These are phyloP conservation scores for Xylariaceae sp. DNA, from an alignment of 2,329 filamentous ascomycete genomes.

Conservation along the genomic window DNA sequence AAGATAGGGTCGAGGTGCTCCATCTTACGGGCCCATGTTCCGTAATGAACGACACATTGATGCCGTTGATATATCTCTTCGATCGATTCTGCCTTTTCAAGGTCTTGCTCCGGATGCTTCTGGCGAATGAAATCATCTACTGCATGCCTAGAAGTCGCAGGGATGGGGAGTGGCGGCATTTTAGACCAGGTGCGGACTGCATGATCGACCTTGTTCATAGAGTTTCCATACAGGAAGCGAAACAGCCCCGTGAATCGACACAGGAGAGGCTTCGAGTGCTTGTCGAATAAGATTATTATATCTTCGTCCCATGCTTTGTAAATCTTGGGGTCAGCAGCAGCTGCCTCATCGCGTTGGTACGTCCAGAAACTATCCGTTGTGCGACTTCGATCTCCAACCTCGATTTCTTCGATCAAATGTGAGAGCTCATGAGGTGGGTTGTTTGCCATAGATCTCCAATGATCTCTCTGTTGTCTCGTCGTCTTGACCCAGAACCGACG, in stretches of 20 bases:
- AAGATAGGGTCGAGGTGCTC: neutral
- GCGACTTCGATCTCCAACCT: slow-evolving; percentile 5
- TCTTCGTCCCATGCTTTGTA: slow-evolving; percentile 4
- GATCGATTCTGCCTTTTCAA: slow-evolving; percentile 5
- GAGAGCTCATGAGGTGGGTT: slow-evolving; percentile 3
- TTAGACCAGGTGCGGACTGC: slow-evolving; percentile 3
- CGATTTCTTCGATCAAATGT: slow-evolving; percentile 6
- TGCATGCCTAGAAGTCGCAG: slow-evolving; percentile 3
- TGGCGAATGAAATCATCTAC: slow-evolving; percentile 7
- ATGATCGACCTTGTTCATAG: slow-evolving; percentile 1
- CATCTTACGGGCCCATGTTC: slow-evolving; percentile 2
- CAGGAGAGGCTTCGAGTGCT: slow-evolving; percentile 1
- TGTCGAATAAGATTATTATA: slow-evolving; percentile 8
- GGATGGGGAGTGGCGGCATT: slow-evolving; percentile 1
- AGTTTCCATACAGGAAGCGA: neutral
- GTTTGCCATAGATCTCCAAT: neutral
- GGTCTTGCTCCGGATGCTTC: slow-evolving; percentile 6
- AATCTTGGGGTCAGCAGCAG: slow-evolving; percentile 1
- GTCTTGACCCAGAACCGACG: slow-evolving; percentile 10
- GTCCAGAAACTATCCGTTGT: slow-evolving; percentile 9
- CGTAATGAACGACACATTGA: slow-evolving; percentile 10
- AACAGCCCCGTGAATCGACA: slow-evolving; percentile 5
- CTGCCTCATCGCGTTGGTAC: slow-evolving; percentile 6
- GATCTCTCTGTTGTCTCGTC: slow-evolving; percentile 5
- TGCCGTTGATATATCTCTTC: slow-evolving; percentile 6